Percentiles rank a stretch among this genome's conserved stretches.
Conservation (phyloP, 2,329 filamentous ascomycete species). For the Cladophialophora immunda region DNA sequence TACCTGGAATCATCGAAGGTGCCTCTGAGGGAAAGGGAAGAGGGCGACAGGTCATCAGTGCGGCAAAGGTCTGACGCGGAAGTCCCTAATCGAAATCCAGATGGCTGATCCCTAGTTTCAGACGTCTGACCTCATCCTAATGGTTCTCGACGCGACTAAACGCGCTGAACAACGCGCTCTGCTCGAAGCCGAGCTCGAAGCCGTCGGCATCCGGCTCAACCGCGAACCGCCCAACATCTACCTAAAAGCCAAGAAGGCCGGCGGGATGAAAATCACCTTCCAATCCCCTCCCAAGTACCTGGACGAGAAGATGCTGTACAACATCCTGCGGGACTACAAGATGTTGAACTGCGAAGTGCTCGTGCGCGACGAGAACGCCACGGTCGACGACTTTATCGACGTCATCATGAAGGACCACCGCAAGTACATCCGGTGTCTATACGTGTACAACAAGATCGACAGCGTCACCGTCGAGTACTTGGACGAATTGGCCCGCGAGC, state of each 20-base stretch:
- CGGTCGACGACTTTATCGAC: constrained; percentile 98
- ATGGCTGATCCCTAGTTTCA: constrained; percentile 12
- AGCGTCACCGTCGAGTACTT: constrained; percentile 92
- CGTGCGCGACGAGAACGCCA: constrained; percentile 91
- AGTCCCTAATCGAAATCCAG: background rate
- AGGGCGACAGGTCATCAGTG: constrained; percentile 95
- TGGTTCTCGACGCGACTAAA: constrained; percentile 97
- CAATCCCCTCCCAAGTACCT: constrained; percentile 85
- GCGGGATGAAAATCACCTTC: constrained; percentile 99
- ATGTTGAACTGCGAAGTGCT: constrained; percentile 97
- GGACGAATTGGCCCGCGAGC: constrained; percentile 89
- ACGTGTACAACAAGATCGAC: constrained; percentile 99
- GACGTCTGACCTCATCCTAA: constrained; percentile 80
- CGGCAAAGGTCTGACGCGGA: constrained; percentile 73
- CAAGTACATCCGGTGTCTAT: constrained; percentile 93
- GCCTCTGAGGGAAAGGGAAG: constrained; percentile 94
- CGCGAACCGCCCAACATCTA: constrained; percentile 96
- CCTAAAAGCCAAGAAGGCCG: constrained; percentile 92
- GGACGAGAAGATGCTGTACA: constrained; percentile 98
- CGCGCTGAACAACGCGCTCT: constrained; percentile 89
- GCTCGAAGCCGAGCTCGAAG: constrained; percentile 90
- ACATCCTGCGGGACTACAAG: constrained; percentile 98
- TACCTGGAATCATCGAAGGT: constrained; percentile 98
- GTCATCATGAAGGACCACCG: constrained; percentile 99
- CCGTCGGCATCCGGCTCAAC: constrained; percentile 93